Conservation (phyloP, 768 basidiomycete genomes). For the Agrocybe chaxingu region DNA sequence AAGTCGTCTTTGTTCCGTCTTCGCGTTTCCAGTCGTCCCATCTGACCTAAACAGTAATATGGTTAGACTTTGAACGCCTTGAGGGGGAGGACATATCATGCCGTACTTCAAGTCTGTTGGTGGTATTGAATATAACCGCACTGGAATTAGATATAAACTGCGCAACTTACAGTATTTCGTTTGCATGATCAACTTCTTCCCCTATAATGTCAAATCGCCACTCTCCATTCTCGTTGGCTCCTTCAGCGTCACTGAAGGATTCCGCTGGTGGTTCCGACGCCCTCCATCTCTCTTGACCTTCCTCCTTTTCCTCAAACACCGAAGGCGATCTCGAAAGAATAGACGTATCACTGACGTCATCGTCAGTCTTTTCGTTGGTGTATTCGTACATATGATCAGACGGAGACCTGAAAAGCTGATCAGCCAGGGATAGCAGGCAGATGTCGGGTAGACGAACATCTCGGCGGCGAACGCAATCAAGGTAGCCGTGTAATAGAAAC, state of each 20-base stretch:
- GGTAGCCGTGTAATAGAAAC: too few species aligned
- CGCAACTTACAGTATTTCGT: constrained; percentile 27
- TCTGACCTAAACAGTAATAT: constrained; percentile 32
- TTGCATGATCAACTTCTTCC: constrained; percentile 34
- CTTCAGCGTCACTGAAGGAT: constrained; percentile 24
- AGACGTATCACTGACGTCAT: too few species aligned
- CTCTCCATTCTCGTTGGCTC: constrained; percentile 22
- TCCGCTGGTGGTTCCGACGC: constrained; percentile 21
- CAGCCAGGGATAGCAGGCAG: too few species aligned
- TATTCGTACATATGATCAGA: too few species aligned
- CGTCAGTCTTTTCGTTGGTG: too few species aligned
- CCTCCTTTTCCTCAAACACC: too few species aligned
- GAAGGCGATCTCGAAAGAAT: too few species aligned
- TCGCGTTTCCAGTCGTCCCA: constrained; percentile 50
- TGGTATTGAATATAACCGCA: not conserved
- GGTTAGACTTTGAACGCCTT: not conserved
- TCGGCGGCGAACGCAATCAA: too few species aligned
- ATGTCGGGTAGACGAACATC: too few species aligned
- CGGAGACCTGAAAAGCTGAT: too few species aligned
- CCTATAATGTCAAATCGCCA: constrained; percentile 36
- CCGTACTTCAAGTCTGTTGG: constrained; percentile 28
- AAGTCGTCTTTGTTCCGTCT: constrained; percentile 55
- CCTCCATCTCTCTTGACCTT: constrained; percentile 2
- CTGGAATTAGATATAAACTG: not conserved
- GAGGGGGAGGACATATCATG: not conserved